Conservation (phyloP, 345 rosid species). For the Pugionium cornutum region DNA sequence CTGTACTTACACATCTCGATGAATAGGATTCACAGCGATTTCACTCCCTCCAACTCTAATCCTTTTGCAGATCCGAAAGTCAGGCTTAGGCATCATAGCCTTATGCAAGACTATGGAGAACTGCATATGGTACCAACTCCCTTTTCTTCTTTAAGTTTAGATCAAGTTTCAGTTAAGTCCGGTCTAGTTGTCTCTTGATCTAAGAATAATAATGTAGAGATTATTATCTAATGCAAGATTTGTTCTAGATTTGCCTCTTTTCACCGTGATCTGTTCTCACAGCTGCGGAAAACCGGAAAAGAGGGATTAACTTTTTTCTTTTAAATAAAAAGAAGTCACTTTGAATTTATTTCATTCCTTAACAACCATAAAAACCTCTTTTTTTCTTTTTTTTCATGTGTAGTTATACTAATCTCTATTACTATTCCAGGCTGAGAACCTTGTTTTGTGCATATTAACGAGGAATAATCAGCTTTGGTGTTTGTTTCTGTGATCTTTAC, state of each 20-base stretch:
- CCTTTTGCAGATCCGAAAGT: constrained; percentile 49
- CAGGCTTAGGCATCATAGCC: constrained; percentile 55
- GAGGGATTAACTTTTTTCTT: neutral
- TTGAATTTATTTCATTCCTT: constrained; percentile 24
- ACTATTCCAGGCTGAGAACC: neutral
- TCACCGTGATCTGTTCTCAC: constrained; percentile 27
- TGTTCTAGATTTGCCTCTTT: constrained; percentile 10
- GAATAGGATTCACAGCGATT: constrained; percentile 48
- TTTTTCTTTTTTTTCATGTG: neutral
- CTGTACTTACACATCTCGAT: constrained; percentile 24
- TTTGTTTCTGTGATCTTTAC: constrained; percentile 7
- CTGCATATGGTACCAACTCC: constrained; percentile 48
- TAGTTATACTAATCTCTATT: constrained; percentile 3
- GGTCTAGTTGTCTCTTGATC: constrained; percentile 44
- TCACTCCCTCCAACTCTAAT: constrained; percentile 19
- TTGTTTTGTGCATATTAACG: neutral
- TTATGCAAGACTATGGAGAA: constrained; percentile 65
- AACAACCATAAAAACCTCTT: constrained; percentile 10
- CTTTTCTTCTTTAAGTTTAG: constrained; percentile 24
- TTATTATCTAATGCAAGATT: neutral
- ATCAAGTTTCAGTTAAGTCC: constrained; percentile 33
- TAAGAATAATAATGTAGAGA: constrained; percentile 4
- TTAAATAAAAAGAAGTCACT: constrained; percentile 12
- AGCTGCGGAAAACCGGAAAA: neutral
- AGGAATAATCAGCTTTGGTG: neutral